Base-by-base conservation (phyloP, 306 rosid species). In the Macrotyloma uniflorum region DNA sequence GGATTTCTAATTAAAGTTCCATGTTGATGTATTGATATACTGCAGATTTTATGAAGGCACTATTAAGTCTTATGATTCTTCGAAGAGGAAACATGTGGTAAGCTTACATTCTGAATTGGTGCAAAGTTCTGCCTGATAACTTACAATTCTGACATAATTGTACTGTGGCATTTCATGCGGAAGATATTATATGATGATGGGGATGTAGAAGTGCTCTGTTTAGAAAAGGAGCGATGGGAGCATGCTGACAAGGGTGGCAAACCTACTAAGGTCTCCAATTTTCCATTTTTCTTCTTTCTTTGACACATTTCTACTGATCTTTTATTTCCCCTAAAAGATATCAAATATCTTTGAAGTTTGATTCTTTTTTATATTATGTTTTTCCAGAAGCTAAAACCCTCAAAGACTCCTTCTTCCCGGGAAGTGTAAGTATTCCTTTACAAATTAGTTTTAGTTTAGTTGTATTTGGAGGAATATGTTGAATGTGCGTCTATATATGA, bases 61-160 rank as follows among this genome's bases (percentile, higher is more conserved):
- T 2, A 84, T 95, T 72, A 89, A 95, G 86, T 91, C 99, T 61
- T 82, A 85, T 76, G 99, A 95, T 42, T 66, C 93, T 30, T 65
- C 61, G 47, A 95, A 91, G 86, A 75, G 86, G 87, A 95, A 95
- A 88, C 99, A 95, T 74, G 94, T 85, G 93, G 99, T 95, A 87
- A 78, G 96, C 70, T 87, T 45, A 55, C 64, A 51, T 24, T 74
- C 74, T 76, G 72, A 57, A 80, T 70, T 70, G 38, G 46, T 63
- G 72, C 49, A 9, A 72, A 46, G 38, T 40, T 57, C 67, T 63
- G 64, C 59, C 70, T 61, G 32, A 61, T 57, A 67, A 59, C 24
- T 76, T 24, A 47, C 65, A 63, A 33, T 70, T 40, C 58, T 87
- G 79, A 78, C 70, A 54, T 53, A 63, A 69, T 24, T 70, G 75